Conservation (phyloP, 2,329 filamentous ascomycete genomes). For the Leptographium radiaticola region DNA sequence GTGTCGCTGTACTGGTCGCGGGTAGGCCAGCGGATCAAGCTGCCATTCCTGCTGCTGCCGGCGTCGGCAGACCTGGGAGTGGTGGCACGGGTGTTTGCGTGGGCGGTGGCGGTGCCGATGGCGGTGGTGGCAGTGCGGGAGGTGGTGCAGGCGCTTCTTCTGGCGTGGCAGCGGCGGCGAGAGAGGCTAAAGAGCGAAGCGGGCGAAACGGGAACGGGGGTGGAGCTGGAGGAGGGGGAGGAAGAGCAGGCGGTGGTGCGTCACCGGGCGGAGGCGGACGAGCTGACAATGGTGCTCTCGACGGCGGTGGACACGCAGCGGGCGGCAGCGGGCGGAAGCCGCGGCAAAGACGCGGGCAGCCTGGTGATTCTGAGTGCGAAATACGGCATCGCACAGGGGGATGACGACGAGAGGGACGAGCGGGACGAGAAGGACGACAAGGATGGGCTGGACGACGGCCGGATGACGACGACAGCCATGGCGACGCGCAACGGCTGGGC, state of each 20-base stretch:
- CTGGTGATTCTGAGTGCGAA: slow-evolving; percentile 37
- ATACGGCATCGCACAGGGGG: slow-evolving; percentile 24
- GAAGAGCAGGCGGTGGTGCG: slow-evolving; percentile 15
- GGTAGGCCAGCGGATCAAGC: slow-evolving; percentile 27
- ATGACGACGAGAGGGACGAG: slow-evolving; percentile 4
- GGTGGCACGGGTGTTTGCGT: slow-evolving; percentile 22
- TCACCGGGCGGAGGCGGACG: slow-evolving; percentile 30
- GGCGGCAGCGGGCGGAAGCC: slow-evolving; percentile 9
- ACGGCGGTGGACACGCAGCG: slow-evolving; percentile 23
- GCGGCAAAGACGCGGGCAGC: slow-evolving; percentile 15
- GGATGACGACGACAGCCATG: slow-evolving; percentile 4
- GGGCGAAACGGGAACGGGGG: slow-evolving; percentile 11
- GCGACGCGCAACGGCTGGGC: slow-evolving; percentile 13
- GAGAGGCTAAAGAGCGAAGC: not conserved
- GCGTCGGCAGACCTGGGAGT: slow-evolving; percentile 9
- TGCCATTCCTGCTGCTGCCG: slow-evolving; percentile 28
- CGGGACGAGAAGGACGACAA: not conserved
- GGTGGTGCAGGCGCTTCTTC: slow-evolving; percentile 2
- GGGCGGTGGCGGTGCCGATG: slow-evolving; percentile 26
- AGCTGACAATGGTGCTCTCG: slow-evolving; percentile 28
- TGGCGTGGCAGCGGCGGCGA: not conserved
- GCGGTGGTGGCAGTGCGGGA: slow-evolving; percentile 21
- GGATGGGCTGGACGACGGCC: slow-evolving; percentile 2
- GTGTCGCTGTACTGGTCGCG: slow-evolving; percentile 34
- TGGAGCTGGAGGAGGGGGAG: not conserved